phyloP scores from a whole-genome alignment of 805 yeast species.

The Maudiozyma saulgeensis region DNA sequence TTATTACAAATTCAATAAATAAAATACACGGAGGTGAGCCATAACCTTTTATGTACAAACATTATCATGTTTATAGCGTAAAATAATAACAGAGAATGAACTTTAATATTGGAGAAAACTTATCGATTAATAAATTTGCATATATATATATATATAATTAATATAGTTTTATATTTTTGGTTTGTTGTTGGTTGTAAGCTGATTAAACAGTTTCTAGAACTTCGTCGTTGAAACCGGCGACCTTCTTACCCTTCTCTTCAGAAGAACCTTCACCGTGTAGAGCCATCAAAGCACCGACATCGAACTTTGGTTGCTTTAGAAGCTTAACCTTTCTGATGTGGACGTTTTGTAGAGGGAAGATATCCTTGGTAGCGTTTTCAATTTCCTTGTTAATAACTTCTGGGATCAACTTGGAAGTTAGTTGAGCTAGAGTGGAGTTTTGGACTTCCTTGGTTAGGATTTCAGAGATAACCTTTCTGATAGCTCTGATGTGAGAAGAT shows the following conservation, averaged over 20 bases:
- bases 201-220: slow-evolving; percentile 89
- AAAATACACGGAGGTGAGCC: too few relatives aligned
- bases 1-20: too few relatives aligned
- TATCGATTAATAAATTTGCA: slow-evolving; percentile 6
- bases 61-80: too few relatives aligned
- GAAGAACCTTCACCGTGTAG: slow-evolving; percentile 90
- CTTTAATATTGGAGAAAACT: slow-evolving; percentile 1
- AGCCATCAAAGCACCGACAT: slow-evolving; percentile 88
- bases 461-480: slow-evolving; percentile 93
- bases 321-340: slow-evolving; percentile 98
- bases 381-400: slow-evolving; percentile 98
- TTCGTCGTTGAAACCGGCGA: slow-evolving; percentile 93
- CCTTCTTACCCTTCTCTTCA: slow-evolving; percentile 96
- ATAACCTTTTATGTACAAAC: too few relatives aligned
- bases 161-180: not conserved
- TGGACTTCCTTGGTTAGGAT: slow-evolving; percentile 94
- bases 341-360: slow-evolving; percentile 96
- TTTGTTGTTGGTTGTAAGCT: not conserved
- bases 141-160: slow-evolving; percentile 7
- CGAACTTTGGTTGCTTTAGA: slow-evolving; percentile 97
- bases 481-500: slow-evolving; percentile 91
- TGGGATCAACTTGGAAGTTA: slow-evolving; percentile 93
- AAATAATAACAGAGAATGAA: not conserved
- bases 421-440: slow-evolving; percentile 89
- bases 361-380: slow-evolving; percentile 87